These are phyloP conservation scores for Aspergillus unguis DNA, from an alignment of 2,329 filamentous ascomycete species.

Conservation along the genomic window DNA sequence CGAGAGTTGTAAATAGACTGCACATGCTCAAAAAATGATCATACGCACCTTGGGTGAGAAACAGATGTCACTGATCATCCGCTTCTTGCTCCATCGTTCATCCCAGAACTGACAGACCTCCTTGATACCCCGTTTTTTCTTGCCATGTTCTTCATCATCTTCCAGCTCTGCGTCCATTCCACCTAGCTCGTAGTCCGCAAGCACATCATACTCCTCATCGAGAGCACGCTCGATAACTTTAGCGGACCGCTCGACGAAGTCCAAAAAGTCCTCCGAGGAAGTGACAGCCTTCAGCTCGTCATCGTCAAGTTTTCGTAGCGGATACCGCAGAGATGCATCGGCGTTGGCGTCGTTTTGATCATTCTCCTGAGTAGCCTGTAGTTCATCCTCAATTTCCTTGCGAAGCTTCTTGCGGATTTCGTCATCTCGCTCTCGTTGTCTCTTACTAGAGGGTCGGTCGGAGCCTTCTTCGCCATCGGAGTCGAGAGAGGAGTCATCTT, in stretches of 20 bases:
- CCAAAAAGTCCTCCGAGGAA: constrained; percentile 86
- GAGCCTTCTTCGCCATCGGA: constrained; percentile 59
- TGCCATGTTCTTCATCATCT: constrained; percentile 64
- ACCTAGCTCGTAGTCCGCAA: constrained; percentile 88
- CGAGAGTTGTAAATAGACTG: background rate
- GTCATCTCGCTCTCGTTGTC: constrained; percentile 80
- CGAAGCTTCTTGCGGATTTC: constrained; percentile 81
- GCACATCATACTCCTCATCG: constrained; percentile 92
- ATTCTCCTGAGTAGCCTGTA: constrained; percentile 64
- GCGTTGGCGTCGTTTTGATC: constrained; percentile 33
- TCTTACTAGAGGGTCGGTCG: constrained; percentile 67
- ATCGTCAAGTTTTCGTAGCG: constrained; percentile 70
- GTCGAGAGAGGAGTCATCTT: constrained; percentile 55
- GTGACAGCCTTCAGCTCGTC: constrained; percentile 91
- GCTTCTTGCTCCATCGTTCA: constrained; percentile 92
- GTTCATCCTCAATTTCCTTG: constrained; percentile 87
- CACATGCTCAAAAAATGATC: background rate
- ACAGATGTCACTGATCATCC: constrained; percentile 92
- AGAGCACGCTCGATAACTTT: constrained; percentile 96
- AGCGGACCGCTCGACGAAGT: constrained; percentile 91
- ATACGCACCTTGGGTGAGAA: constrained; percentile 77
- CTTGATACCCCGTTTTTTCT: constrained; percentile 52
- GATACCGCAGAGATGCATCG: constrained; percentile 59
- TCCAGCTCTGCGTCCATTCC: constrained; percentile 69
- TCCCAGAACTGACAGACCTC: constrained; percentile 93